These are phyloP conservation scores for Ottelia alismoides DNA, from an alignment of 106 monocot genomes.

Conservation along the genomic window DNA sequence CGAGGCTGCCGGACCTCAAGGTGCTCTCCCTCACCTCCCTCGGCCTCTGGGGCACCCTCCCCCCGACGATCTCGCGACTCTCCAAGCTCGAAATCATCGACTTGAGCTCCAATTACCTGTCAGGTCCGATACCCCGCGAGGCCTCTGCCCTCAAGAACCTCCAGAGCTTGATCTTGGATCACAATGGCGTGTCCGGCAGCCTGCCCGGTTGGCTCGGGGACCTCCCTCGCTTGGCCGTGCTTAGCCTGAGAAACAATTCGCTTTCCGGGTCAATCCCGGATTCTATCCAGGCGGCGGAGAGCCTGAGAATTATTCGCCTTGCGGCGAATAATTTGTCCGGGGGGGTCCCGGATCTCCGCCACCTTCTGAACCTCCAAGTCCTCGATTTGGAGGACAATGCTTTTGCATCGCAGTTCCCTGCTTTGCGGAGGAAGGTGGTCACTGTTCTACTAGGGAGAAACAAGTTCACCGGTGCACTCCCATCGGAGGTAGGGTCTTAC, in stretches of 20 bases:
- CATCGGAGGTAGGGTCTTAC: slow-evolving; percentile 12
- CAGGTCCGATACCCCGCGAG: slow-evolving; percentile 30
- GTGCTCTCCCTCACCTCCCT: slow-evolving; percentile 61
- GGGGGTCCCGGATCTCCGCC: no score
- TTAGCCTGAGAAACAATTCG: slow-evolving; percentile 33
- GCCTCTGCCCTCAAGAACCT: slow-evolving; percentile 19
- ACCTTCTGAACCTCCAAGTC: no score
- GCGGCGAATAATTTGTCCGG: slow-evolving; percentile 47
- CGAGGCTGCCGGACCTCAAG: slow-evolving; percentile 36
- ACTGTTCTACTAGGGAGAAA: slow-evolving; percentile 32
- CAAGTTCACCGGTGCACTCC: slow-evolving; percentile 18
- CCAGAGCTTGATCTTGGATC: slow-evolving; percentile 20
- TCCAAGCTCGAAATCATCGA: slow-evolving; percentile 35
- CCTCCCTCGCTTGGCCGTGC: slow-evolving; percentile 16
- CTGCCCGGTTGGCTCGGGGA: no score
- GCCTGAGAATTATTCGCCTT: slow-evolving; percentile 38
- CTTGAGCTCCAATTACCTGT: slow-evolving; percentile 57
- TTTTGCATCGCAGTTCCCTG: slow-evolving; percentile 43
- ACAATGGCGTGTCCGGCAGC: slow-evolving; percentile 37
- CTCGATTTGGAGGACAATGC: slow-evolving; percentile 41
- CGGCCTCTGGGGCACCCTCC: slow-evolving; percentile 67
- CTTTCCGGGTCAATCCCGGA: slow-evolving; percentile 22
- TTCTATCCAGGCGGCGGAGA: slow-evolving; percentile 7
- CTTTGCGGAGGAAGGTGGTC: slow-evolving; percentile 5
- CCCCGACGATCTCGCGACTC: slow-evolving; percentile 32